These are phyloP conservation scores for Xylaria intraflava DNA, from an alignment of 495 filamentous ascomycete genomes.

Conservation along the genomic window DNA sequence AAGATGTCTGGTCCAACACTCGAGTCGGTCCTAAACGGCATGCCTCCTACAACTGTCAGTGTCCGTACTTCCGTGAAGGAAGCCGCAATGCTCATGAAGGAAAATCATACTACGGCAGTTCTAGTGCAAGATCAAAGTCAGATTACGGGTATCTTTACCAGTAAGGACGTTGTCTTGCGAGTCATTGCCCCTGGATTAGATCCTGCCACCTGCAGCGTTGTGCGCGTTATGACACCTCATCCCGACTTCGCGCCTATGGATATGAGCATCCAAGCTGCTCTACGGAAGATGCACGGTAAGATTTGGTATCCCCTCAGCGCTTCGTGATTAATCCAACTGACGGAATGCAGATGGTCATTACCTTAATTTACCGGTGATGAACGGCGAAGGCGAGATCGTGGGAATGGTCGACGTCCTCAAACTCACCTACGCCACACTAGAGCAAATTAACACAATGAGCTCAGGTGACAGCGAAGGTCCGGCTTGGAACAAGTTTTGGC, in stretches of 20 bases:
- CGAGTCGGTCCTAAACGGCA: conserved; percentile 85
- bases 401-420: conserved; percentile 99
- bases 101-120: conserved; percentile 94
- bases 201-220: conserved; percentile 90
- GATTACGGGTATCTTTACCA: conserved; percentile 98
- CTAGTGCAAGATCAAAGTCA: conserved; percentile 94
- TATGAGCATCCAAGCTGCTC: conserved; percentile 96
- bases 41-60: conserved; percentile 88
- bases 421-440: conserved; percentile 93
- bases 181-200: conserved; percentile 96
- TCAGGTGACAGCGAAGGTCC: conserved; percentile 80
- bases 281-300: conserved; percentile 98
- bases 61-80: conserved; percentile 95
- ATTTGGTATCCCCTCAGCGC: not conserved
- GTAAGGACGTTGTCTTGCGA: conserved; percentile 96
- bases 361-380: conserved; percentile 97
- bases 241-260: conserved; percentile 97
- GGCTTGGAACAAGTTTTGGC: conserved; percentile 99
- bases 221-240: conserved; percentile 97
- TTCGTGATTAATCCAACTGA: conserved; percentile 8
- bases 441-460: conserved; percentile 72
- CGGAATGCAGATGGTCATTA: conserved; percentile 79
- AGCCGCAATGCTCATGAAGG: conserved; percentile 91
- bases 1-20: conserved; percentile 99
- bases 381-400: conserved; percentile 91